Evolutionary conservation across 345 rosid species (phyloP).

Genomic region (Theobroma cacao): DNA sequence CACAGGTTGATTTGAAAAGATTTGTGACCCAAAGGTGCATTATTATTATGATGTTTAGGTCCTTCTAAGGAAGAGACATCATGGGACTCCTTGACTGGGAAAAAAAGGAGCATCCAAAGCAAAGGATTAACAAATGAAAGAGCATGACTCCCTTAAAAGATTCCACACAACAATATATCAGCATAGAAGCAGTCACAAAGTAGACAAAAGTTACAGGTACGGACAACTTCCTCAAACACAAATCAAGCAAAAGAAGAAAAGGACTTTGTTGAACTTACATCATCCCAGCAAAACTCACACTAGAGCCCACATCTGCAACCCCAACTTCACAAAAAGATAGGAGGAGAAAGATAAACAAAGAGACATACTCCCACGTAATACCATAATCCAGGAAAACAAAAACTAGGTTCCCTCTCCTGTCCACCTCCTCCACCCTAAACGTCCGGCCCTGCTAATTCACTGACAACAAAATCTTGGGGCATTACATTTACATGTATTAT

Average conservation of each 20-base stretch:
- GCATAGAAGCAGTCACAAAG: neutral
- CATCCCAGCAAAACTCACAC: conserved; percentile 1
- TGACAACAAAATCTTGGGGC: neutral
- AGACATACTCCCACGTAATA: neutral
- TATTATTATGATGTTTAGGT: neutral
- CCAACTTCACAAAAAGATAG: neutral
- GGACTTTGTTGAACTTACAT: neutral
- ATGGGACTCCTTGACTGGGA: neutral
- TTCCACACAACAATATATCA: neutral
- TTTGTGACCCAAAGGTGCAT: neutral
- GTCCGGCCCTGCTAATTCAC: neutral
- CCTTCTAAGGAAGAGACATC: neutral
- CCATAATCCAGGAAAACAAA: neutral
- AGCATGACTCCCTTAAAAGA: neutral
- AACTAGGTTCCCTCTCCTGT: neutral
- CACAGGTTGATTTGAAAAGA: neutral
- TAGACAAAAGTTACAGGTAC: neutral
- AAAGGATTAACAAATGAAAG: neutral
- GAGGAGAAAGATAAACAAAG: neutral
- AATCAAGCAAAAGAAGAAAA: neutral
- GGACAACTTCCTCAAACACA: neutral
- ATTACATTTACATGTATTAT: neutral
- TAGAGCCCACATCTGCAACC: neutral
- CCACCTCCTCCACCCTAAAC: neutral
- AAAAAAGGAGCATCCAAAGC: neutral